Conservation (phyloP, 352 stramenopile species). For the Phytophthora ohioensis region DNA sequence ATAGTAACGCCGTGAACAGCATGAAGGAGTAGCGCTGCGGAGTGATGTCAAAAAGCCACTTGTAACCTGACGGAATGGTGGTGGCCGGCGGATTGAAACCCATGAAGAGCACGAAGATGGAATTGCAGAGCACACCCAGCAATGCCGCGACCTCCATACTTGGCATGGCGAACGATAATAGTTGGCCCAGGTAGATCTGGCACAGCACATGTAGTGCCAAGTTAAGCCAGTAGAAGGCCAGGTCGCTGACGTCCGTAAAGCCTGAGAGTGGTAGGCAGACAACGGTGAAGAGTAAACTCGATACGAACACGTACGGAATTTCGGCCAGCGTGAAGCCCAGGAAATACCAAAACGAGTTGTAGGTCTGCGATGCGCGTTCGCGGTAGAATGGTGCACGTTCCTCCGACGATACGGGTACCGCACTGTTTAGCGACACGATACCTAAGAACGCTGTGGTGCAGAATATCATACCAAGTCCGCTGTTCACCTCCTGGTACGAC, state of each 20-base stretch:
- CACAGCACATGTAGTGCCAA: constrained; percentile 45
- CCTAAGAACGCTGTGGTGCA: constrained; percentile 79
- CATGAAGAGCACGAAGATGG: constrained; percentile 62
- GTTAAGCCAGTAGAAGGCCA: constrained; percentile 48
- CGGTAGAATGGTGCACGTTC: constrained; percentile 90
- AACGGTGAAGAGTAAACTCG: constrained; percentile 43
- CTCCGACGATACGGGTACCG: constrained; percentile 74
- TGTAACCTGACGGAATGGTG: constrained; percentile 43
- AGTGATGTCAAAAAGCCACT: constrained; percentile 49
- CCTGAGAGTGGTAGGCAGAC: constrained; percentile 47
- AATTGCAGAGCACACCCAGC: constrained; percentile 51
- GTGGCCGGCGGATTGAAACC: constrained; percentile 54
- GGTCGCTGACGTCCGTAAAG: constrained; percentile 32
- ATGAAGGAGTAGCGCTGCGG: constrained; percentile 46
- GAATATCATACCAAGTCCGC: constrained; percentile 81
- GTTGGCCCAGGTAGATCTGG: constrained; percentile 51
- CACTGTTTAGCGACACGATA: constrained; percentile 76
- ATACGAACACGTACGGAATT: constrained; percentile 53
- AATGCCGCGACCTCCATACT: constrained; percentile 47
- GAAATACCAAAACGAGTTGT: constrained; percentile 69
- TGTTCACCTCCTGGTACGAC: constrained; percentile 52
- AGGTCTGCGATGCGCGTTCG: constrained; percentile 85
- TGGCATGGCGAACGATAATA: constrained; percentile 46
- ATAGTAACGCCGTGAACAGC: constrained; percentile 36
- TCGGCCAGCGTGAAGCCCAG: constrained; percentile 78